Evolutionary conservation across 176 grass and related monocot species (phyloP).

Genomic region (Olyra latifolia): DNA sequence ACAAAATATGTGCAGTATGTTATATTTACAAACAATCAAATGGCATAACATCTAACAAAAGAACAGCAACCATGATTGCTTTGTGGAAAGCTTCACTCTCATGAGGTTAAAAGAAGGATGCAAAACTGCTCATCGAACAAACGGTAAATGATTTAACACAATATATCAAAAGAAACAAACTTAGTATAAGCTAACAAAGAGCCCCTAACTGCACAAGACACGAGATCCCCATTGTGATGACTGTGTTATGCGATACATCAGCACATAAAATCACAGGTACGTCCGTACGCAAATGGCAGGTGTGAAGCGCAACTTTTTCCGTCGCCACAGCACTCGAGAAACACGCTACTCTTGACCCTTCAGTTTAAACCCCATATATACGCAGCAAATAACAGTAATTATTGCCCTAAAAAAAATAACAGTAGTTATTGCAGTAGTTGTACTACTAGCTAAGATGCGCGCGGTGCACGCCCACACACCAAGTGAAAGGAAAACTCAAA

Average conservation of each 20-base stretch:
- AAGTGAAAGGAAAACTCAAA: background rate
- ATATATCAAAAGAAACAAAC: background rate
- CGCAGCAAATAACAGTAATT: conserved; percentile 40
- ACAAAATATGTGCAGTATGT: conserved; percentile 3
- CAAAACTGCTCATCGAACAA: background rate
- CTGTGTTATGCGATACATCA: background rate
- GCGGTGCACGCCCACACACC: background rate
- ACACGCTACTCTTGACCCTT: background rate
- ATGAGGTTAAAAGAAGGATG: background rate
- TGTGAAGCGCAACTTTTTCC: conserved; percentile 27
- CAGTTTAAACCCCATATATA: background rate
- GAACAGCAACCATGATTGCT: background rate
- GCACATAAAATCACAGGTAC: conserved; percentile 60
- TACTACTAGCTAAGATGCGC: background rate
- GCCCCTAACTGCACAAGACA: conserved; percentile 13
- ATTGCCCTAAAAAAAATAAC: conserved; percentile 35
- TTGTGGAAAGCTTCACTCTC: background rate
- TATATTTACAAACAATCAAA: background rate
- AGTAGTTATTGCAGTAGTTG: background rate
- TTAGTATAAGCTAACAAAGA: background rate
- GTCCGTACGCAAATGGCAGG: conserved; percentile 37
- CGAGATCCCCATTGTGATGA: conserved; percentile 30
- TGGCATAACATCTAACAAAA: background rate
- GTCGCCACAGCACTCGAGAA: background rate
- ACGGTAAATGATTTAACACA: background rate